Base-by-base conservation (phyloP, 2,329 filamentous ascomycete genomes). In the Aureobasidium leucospermi region DNA sequence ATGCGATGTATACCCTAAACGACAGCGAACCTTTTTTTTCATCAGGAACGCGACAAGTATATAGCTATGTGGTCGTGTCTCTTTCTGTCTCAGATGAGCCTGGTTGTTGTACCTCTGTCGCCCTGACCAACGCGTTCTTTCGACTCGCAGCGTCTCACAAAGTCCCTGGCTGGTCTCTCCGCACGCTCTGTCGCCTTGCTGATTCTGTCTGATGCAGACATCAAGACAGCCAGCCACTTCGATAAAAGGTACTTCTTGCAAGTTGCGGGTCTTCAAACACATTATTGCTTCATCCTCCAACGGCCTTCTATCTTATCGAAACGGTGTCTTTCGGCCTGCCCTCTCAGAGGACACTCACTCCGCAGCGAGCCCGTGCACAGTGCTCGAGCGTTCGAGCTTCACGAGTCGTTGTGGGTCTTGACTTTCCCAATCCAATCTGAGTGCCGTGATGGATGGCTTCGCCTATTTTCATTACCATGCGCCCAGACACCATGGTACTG, bases 221-320 rank as follows among this genome's bases (percentile, higher is more conserved):
- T 29, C 47, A 51, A 10, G 15, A 34, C 16, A 31, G 10, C 28
- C 5, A 52, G 48, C 48, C 15, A 16, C 31, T 29, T 39, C 8
- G 19, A 41, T 41, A 8, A 11, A 15, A 31, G 36, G 15, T 19
- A 36, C 32, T 11, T 41, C 3, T 5, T 2, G 36, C 23, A 38
- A 11, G 23, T 15, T 15, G 10, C 9, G 31, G 36, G 36, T 16
- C 31, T 19, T 57, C 32, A 29, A 38, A 29, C 52, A 45, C 10
- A 34, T 23, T 57, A 58, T 58, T 58, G 55, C 43, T 41, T 48
- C 43, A 57, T 3, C 39, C 32, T 55, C 13, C 13, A 57, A 57
- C 52, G 52, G 31, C 29, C 31, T 13, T 34, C 43, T 41, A 41
- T 58, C 55, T 58, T 58, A 58, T 58, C 55, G 32, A 48, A 58